A percentile compares a stretch with the other conserved stretches of the same genome.
Evolutionary conservation across 2,329 filamentous ascomycete species (phyloP).

Genomic region (Claviceps africana): DNA sequence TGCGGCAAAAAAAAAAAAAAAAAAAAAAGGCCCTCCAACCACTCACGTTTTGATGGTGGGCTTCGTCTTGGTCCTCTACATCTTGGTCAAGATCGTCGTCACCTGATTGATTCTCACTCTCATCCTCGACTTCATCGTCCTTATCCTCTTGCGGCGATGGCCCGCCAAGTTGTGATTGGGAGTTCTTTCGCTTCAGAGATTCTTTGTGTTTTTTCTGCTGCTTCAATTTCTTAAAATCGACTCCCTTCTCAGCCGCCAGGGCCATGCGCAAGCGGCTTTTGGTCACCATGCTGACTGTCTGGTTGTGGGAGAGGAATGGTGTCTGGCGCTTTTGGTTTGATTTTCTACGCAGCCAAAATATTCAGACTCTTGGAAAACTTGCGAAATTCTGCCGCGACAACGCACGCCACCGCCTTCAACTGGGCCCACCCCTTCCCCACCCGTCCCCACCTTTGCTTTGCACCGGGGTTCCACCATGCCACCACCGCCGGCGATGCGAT

Average conservation of each 20-base stretch:
- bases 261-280: constrained; percentile 40
- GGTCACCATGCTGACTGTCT: constrained; percentile 21
- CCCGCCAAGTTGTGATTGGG: constrained; percentile 10
- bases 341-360: neutral
- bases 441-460: too few species aligned
- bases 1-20: too few species aligned
- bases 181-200: constrained; percentile 25
- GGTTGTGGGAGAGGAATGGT: neutral
- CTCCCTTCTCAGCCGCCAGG: constrained; percentile 39
- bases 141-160: constrained; percentile 3
- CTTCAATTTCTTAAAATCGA: constrained; percentile 38
- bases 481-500: neutral
- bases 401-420: constrained; percentile 1
- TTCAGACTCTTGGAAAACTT: constrained; percentile 4
- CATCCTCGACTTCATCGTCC: neutral
- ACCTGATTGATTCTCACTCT: neutral
- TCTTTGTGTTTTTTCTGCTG: constrained; percentile 34
- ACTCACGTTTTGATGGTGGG: constrained; percentile 20
- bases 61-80: constrained; percentile 21
- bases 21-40: too few species aligned
- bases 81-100: constrained; percentile 17
- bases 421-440: neutral
- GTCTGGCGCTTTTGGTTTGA: neutral
- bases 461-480: too few species aligned
- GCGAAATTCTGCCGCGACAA: constrained; percentile 5